These are phyloP conservation scores for Beauveria pseudobassiana DNA, from an alignment of 2,329 filamentous ascomycete species.

Conservation along the genomic window DNA sequence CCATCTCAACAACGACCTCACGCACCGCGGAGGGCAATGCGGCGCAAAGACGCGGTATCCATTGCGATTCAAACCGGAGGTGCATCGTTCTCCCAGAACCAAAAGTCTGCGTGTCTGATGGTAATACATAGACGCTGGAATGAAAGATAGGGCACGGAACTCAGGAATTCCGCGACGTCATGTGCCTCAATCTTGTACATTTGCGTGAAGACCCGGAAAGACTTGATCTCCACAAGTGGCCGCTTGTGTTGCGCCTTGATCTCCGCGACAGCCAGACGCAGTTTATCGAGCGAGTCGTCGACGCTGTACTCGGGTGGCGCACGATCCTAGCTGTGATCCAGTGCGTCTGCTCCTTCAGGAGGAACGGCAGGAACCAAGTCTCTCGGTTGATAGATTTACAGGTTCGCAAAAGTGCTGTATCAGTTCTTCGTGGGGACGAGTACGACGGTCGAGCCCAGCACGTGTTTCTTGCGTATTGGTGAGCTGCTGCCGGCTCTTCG, in stretches of 20 bases:
- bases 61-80: constrained; percentile 28
- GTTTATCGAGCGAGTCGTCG: not conserved
- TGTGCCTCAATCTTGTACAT: constrained; percentile 26
- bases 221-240: constrained; percentile 22
- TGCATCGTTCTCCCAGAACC: constrained; percentile 33
- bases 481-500: constrained; percentile 22
- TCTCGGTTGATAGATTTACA: constrained; percentile 36
- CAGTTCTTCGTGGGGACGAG: constrained; percentile 27
- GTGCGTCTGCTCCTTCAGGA: constrained; percentile 30
- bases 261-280: not conserved
- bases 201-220: constrained; percentile 35
- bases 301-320: constrained; percentile 21
- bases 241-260: not conserved
- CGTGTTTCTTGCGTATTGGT: constrained; percentile 22
- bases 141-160: constrained; percentile 20
- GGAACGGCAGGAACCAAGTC: constrained; percentile 34
- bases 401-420: constrained; percentile 31
- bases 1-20: constrained; percentile 37
- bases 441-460: constrained; percentile 35
- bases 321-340: constrained; percentile 27
- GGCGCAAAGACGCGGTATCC: constrained; percentile 24
- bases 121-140: constrained; percentile 35
- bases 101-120: constrained; percentile 43
- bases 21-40: constrained; percentile 26
- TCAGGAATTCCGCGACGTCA: constrained; percentile 20